A percentile compares a stretch with the other conserved stretches of the same genome.
These are phyloP conservation scores for Rhizophagus sp. DNA, from an alignment of 192 early-diverging fungal species.

Conservation along the genomic window DNA sequence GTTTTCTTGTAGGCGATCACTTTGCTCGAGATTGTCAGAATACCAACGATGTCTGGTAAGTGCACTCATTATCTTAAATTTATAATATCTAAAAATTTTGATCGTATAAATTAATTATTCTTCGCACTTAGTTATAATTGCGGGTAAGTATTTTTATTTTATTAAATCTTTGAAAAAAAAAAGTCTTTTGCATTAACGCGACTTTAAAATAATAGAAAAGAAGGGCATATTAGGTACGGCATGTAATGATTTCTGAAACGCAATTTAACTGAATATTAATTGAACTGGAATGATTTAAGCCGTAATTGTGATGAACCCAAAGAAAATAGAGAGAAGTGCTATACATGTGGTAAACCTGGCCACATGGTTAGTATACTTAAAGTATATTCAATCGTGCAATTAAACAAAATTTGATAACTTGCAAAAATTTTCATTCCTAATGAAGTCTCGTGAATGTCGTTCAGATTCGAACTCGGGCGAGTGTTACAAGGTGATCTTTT, in stretches of 20 bases:
- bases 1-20: background rate
- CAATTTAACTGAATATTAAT: background rate
- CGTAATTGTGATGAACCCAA: background rate
- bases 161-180: background rate
- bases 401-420: background rate
- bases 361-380: background rate
- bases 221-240: constrained; percentile 8
- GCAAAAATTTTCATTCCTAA: background rate
- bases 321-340: background rate
- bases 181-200: background rate
- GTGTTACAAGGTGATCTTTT: constrained; percentile 9
- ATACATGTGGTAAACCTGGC: background rate
- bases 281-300: background rate
- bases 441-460: constrained; percentile 9
- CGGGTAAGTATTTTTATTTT: background rate
- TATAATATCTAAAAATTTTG: background rate
- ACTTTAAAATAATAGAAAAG: background rate
- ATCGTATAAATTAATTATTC: background rate
- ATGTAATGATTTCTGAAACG: background rate
- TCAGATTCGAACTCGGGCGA: background rate
- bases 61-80: background rate
- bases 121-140: constrained; percentile 1
- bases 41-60: background rate
- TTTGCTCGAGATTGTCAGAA: constrained; percentile 1
- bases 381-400: background rate